A percentile compares a stretch with the other conserved stretches of the same genome.
Evolutionary conservation across 306 rosid genomes (phyloP).

Genomic region (Glycine soja): DNA sequence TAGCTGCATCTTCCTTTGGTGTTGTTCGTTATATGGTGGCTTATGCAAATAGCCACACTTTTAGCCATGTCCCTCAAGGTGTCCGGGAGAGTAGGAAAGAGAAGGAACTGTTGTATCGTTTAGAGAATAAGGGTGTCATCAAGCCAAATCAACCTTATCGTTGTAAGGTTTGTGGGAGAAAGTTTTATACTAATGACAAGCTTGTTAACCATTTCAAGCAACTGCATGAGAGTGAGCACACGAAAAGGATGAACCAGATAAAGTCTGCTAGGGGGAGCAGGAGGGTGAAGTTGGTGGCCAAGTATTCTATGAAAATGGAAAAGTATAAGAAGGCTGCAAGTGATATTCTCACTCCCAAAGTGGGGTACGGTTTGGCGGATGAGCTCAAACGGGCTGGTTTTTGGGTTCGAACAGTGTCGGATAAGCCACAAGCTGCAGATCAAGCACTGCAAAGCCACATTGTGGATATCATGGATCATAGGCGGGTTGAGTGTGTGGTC

Average conservation of each 20-base stretch:
- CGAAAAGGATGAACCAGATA: slow-evolving; percentile 72
- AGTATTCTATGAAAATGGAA: slow-evolving; percentile 90
- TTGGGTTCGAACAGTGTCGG: slow-evolving; percentile 60
- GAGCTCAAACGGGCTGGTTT: slow-evolving; percentile 82
- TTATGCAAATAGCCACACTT: slow-evolving; percentile 68
- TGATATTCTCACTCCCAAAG: slow-evolving; percentile 65
- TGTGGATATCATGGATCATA: slow-evolving; percentile 76
- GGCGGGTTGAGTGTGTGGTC: slow-evolving; percentile 72
- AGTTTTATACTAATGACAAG: slow-evolving; percentile 70
- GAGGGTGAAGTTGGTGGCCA: slow-evolving; percentile 77
- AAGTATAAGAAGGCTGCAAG: slow-evolving; percentile 76
- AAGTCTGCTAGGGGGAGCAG: slow-evolving; percentile 77
- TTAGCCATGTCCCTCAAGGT: slow-evolving; percentile 60
- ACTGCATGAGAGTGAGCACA: slow-evolving; percentile 75
- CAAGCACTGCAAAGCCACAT: slow-evolving; percentile 61
- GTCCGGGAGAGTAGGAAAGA: slow-evolving; percentile 62
- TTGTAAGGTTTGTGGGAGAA: slow-evolving; percentile 85
- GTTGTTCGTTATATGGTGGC: slow-evolving; percentile 72
- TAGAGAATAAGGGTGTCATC: slow-evolving; percentile 65
- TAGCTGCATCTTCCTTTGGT: slow-evolving; percentile 74
- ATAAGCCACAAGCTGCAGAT: slow-evolving; percentile 65
- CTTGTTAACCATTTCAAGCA: slow-evolving; percentile 80
- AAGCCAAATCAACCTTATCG: slow-evolving; percentile 62
- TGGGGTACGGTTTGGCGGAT: slow-evolving; percentile 67
- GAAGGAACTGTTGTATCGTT: slow-evolving; percentile 54